Percentiles rank a stretch among this genome's conserved stretches.
Conservation (phyloP, 768 basidiomycete species). For the Asterophora parasitica region DNA sequence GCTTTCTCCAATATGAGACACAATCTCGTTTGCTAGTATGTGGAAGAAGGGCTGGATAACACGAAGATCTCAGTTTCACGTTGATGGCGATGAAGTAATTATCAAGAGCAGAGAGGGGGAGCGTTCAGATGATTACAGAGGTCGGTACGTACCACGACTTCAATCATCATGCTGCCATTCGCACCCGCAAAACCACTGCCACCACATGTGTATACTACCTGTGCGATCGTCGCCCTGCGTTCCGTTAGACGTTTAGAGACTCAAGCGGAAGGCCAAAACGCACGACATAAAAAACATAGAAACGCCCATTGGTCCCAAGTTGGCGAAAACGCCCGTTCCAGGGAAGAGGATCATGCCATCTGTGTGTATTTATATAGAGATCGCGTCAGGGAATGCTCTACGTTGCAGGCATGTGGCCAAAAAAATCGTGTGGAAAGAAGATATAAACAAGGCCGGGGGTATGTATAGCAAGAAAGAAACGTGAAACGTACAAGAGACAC, state of each 20-base stretch:
- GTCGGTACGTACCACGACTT: slow-evolving; percentile 72
- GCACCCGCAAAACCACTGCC: slow-evolving; percentile 88
- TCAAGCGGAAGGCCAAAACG: slow-evolving; percentile 21
- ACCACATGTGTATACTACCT: slow-evolving; percentile 80
- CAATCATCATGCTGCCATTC: slow-evolving; percentile 98
- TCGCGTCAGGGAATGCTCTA: not conserved
- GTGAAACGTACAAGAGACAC: slow-evolving; percentile 76
- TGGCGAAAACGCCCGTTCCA: slow-evolving; percentile 69
- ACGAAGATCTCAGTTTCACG: not conserved
- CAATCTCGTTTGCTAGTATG: slow-evolving; percentile 78
- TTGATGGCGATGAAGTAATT: not conserved
- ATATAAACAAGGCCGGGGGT: not conserved
- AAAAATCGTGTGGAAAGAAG: not conserved
- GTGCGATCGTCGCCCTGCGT: slow-evolving; percentile 67
- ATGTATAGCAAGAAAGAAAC: not conserved
- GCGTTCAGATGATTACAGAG: not conserved
- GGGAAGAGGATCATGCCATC: slow-evolving; percentile 98
- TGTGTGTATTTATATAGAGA: slow-evolving; percentile 20
- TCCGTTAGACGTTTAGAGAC: not conserved
- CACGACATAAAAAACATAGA: slow-evolving; percentile 92
- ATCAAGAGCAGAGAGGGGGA: not conserved
- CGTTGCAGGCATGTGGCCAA: not conserved
- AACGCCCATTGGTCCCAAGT: slow-evolving; percentile 84
- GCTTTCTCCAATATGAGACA: slow-evolving; percentile 63
- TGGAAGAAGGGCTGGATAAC: slow-evolving; percentile 84